Conservation (phyloP, 768 basidiomycete genomes). For the Tulasnella sp. region DNA sequence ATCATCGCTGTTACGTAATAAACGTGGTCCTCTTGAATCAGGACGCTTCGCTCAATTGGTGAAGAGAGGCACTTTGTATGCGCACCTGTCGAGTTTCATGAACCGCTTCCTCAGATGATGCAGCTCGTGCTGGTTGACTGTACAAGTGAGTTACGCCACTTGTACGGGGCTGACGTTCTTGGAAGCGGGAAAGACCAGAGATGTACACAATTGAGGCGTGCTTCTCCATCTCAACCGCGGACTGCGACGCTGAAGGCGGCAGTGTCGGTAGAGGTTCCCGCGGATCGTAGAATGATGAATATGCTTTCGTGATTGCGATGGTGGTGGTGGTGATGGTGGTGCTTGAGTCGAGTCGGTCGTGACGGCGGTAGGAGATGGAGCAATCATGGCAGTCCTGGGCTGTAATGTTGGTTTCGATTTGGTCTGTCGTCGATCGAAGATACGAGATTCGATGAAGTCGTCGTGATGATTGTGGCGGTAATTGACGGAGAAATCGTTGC, state of each 20-base stretch:
- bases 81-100: conserved; percentile 97
- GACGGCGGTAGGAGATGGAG: neutral
- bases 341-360: neutral
- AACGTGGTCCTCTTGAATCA: neutral
- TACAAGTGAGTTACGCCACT: neutral
- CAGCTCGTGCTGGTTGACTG: conserved; percentile 95
- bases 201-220: conserved; percentile 98
- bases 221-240: conserved; percentile 98
- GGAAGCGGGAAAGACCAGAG: neutral
- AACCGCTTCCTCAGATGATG: conserved; percentile 98
- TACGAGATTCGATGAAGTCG: too few relatives aligned
- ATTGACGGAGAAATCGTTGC: too few relatives aligned
- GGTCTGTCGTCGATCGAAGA: neutral
- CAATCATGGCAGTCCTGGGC: neutral
- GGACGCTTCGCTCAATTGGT: neutral
- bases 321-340: neutral
- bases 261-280: conserved; percentile 22
- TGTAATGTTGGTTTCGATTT: neutral
- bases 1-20: conserved; percentile 49
- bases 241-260: conserved; percentile 70
- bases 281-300: conserved; percentile 14
- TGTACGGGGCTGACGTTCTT: too few relatives aligned
- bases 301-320: neutral
- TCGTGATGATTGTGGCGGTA: too few relatives aligned
- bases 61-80: neutral